A percentile compares a stretch with the other conserved stretches of the same genome.
Conservation (phyloP, 257 asterid genomes). For the Plectranthus barbatus region DNA sequence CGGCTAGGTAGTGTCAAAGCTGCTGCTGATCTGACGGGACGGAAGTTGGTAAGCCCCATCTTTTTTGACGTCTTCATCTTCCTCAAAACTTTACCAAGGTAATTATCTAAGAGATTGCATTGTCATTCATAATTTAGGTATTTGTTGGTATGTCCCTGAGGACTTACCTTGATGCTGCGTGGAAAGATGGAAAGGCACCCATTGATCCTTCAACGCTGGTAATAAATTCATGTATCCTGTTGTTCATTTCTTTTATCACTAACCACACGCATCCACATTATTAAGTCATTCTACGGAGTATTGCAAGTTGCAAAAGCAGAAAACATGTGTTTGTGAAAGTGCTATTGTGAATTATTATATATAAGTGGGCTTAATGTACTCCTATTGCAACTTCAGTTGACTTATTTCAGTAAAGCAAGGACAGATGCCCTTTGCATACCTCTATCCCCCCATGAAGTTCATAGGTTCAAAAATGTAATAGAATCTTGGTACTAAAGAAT, state of each 20-base stretch:
- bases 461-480: too few relatives aligned
- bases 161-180: slow-evolving; percentile 98
- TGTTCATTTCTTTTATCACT: not conserved
- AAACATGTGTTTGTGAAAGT: not conserved
- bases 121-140: slow-evolving; percentile 38
- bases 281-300: not conserved
- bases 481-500: not conserved
- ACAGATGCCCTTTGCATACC: not conserved
- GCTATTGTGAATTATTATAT: not conserved
- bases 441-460: too few relatives aligned
- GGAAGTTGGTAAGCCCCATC: slow-evolving; percentile 71
- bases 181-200: slow-evolving; percentile 98
- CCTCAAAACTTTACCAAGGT: not conserved
- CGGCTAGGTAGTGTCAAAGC: slow-evolving; percentile 98
- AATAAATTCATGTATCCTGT: slow-evolving; percentile 20
- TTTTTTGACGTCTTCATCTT: not conserved
- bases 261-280: not conserved
- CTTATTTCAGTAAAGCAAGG: too few relatives aligned
- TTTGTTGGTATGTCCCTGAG: slow-evolving; percentile 99
- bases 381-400: too few relatives aligned
- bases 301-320: not conserved
- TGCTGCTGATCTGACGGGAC: slow-evolving; percentile 96
- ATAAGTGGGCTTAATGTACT: too few relatives aligned
- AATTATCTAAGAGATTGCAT: slow-evolving; percentile 19
- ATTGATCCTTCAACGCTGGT: slow-evolving; percentile 99